These are phyloP conservation scores for Pleurostoma richardsiae DNA, from an alignment of 2,329 filamentous ascomycete species.

Conservation along the genomic window DNA sequence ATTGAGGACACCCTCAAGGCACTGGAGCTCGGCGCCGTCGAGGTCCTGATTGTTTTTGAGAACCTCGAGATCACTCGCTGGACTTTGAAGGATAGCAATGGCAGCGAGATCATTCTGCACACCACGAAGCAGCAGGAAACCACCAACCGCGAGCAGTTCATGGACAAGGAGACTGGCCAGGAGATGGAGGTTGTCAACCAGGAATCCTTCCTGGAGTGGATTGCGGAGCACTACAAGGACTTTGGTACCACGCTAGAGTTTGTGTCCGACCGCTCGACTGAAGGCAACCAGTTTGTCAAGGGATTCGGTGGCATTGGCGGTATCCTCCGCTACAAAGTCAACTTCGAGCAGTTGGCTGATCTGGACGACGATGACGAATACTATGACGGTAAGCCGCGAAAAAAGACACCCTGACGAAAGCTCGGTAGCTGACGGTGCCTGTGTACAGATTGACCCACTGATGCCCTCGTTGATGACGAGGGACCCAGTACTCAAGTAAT, in stretches of 20 bases:
- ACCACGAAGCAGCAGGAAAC: slow-evolving; percentile 82
- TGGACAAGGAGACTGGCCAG: slow-evolving; percentile 91
- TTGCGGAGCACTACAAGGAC: slow-evolving; percentile 96
- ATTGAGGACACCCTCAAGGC: slow-evolving; percentile 97
- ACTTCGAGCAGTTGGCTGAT: slow-evolving; percentile 98
- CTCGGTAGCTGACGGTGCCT: not conserved
- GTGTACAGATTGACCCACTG: slow-evolving; percentile 74
- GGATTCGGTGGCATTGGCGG: slow-evolving; percentile 98
- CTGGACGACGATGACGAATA: slow-evolving; percentile 88
- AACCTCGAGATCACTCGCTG: slow-evolving; percentile 94
- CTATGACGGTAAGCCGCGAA: slow-evolving; percentile 58
- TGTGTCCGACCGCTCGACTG: slow-evolving; percentile 92
- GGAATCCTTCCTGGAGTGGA: slow-evolving; percentile 97
- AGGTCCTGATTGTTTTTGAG: slow-evolving; percentile 94
- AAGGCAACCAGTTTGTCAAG: slow-evolving; percentile 99
- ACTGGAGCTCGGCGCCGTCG: slow-evolving; percentile 88
- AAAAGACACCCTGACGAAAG: not conserved
- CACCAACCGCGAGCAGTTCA: slow-evolving; percentile 73
- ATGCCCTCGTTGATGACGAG: slow-evolving; percentile 85
- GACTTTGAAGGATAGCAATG: slow-evolving; percentile 75
- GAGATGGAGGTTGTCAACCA: slow-evolving; percentile 94
- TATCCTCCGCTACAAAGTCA: slow-evolving; percentile 98
- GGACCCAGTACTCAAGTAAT: slow-evolving; percentile 63
- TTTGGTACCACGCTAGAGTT: slow-evolving; percentile 96
- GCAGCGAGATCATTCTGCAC: slow-evolving; percentile 71